Evolutionary conservation across 2,329 filamentous ascomycete genomes (phyloP).

Genomic region (Penicillium sp.): DNA sequence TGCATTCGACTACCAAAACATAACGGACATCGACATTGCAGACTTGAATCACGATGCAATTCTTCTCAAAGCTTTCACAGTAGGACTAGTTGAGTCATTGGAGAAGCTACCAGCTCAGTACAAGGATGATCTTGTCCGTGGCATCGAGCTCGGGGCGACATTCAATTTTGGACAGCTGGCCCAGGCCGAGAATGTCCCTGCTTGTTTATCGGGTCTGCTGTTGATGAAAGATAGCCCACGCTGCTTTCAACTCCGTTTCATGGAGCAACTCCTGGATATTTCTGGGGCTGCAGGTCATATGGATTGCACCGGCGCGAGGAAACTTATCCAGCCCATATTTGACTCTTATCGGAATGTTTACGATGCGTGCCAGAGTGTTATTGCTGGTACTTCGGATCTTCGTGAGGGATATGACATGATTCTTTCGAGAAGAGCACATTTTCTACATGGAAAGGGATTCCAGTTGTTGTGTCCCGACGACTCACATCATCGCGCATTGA

Average conservation of each 20-base stretch:
- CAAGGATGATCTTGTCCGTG: conserved; percentile 6
- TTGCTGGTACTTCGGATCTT: conserved; percentile 2
- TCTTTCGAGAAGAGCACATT: conserved; percentile 8
- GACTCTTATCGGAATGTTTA: conserved; percentile 16
- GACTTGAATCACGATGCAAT: conserved; percentile 15
- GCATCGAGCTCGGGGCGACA: conserved; percentile 11
- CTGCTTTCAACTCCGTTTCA: conserved; percentile 16
- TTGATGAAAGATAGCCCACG: neutral
- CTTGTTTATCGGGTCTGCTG: conserved; percentile 5
- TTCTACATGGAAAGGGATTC: conserved; percentile 3
- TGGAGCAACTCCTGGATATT: conserved; percentile 17
- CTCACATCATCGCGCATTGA: conserved; percentile 5
- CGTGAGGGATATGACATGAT: conserved; percentile 16
- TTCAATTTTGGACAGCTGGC: conserved; percentile 20
- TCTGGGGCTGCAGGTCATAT: conserved; percentile 16
- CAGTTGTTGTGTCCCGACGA: neutral
- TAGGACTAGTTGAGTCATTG: conserved; percentile 8
- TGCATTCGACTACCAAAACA: conserved; percentile 7
- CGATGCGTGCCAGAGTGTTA: conserved; percentile 17
- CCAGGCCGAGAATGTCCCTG: conserved; percentile 16
- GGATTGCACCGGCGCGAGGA: conserved; percentile 16
- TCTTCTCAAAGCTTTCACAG: conserved; percentile 11
- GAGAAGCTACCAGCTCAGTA: neutral
- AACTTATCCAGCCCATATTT: conserved; percentile 14
- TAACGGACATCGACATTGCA: conserved; percentile 12